Conservation (phyloP, 2,329 filamentous ascomycete genomes). For the Ceratocystiopsis minuta region DNA sequence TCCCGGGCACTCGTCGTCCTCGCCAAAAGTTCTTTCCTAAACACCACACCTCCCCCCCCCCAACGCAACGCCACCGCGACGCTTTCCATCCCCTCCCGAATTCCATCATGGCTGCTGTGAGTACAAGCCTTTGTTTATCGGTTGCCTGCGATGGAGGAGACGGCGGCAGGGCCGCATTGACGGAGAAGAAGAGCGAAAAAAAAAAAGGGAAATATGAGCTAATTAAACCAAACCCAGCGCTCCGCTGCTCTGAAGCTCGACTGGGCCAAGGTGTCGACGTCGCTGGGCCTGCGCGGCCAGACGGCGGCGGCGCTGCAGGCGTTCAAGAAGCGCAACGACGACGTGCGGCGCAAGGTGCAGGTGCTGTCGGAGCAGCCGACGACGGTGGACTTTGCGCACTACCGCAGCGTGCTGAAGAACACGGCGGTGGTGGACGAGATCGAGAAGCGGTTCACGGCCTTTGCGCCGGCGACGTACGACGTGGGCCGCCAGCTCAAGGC, state of each 20-base stretch:
- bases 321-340: constrained; percentile 99
- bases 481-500: constrained; percentile 88
- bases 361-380: constrained; percentile 68
- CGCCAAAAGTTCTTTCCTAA: constrained; percentile 4
- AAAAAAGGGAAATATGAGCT: constrained; percentile 22
- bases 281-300: constrained; percentile 89
- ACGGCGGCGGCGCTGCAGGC: constrained; percentile 79
- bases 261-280: constrained; percentile 88
- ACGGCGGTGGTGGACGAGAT: constrained; percentile 88
- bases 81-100: constrained; percentile 1
- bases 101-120: constrained; percentile 11
- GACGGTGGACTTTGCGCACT: constrained; percentile 80
- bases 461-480: constrained; percentile 90
- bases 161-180: too few species aligned
- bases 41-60: constrained; percentile 1
- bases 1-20: constrained; percentile 1
- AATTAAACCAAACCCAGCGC: constrained; percentile 62
- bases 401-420: constrained; percentile 91
- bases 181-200: neutral
- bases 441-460: constrained; percentile 81
- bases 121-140: constrained; percentile 1
- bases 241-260: constrained; percentile 98
- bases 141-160: neutral
- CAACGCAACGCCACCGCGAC: neutral
- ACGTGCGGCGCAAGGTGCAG: constrained; percentile 85